These are phyloP conservation scores for Trichophyton mentagrophytes DNA, from an alignment of 2,329 filamentous ascomycete genomes.

Conservation along the genomic window DNA sequence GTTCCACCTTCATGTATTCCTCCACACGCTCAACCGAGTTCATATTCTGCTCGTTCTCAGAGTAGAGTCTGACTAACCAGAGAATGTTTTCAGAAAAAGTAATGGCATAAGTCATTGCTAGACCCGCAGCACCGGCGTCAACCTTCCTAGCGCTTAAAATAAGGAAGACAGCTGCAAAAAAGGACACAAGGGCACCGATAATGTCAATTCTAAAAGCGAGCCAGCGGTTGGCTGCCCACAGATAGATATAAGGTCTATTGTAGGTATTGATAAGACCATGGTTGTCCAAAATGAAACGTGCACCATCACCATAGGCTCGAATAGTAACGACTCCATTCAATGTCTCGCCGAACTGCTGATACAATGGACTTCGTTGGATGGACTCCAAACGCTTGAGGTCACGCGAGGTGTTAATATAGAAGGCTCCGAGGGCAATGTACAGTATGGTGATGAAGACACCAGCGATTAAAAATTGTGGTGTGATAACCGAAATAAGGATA, in stretches of 20 bases:
- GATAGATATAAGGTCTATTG: conserved; percentile 82
- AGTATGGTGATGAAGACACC: conserved; percentile 70
- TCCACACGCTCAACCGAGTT: conserved; percentile 96
- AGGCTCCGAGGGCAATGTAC: conserved; percentile 69
- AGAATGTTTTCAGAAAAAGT: conserved; percentile 94
- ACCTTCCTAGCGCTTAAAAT: conserved; percentile 69
- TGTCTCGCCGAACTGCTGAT: conserved; percentile 96
- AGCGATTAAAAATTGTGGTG: conserved; percentile 78
- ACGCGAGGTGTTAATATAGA: conserved; percentile 86
- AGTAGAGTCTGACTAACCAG: conserved; percentile 90
- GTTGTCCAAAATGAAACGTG: conserved; percentile 87
- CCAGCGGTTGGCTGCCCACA: conserved; percentile 97
- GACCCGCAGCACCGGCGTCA: conserved; percentile 80
- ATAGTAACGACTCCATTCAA: conserved; percentile 92
- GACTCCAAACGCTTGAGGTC: conserved; percentile 93
- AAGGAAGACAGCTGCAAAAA: conserved; percentile 87
- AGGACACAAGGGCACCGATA: conserved; percentile 79
- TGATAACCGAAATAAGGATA: conserved; percentile 73
- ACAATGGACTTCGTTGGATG: conserved; percentile 83
- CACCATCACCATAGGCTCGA: conserved; percentile 86
- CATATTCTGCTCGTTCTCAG: conserved; percentile 97
- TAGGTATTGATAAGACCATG: conserved; percentile 77
- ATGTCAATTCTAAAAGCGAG: conserved; percentile 84
- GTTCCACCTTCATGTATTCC: conserved; percentile 92
- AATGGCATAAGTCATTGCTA: conserved; percentile 90